phyloP scores from a whole-genome alignment of 2,329 filamentous ascomycete species.

The Hymenoscyphus fraxineus region DNA sequence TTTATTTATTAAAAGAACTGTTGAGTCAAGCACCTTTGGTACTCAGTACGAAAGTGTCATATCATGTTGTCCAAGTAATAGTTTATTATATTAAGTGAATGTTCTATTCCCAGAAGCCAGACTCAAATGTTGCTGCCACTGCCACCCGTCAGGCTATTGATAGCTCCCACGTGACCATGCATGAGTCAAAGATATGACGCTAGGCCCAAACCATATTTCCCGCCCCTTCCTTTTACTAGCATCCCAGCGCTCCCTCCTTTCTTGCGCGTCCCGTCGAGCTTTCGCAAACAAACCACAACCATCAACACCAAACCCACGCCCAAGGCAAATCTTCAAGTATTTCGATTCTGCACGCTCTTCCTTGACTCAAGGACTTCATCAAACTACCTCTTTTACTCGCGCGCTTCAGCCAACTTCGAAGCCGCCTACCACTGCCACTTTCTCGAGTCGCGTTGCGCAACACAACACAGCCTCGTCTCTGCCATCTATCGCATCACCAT shows the following conservation, averaged over 20 bases:
- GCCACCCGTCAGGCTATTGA: background rate
- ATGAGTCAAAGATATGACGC: conserved; percentile 7
- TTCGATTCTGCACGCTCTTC: conserved; percentile 22
- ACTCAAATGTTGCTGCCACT: too few species aligned
- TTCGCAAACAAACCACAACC: conserved; percentile 6
- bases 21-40: too few species aligned
- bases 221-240: conserved; percentile 4
- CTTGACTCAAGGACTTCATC: conserved; percentile 10
- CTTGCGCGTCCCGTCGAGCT: conserved; percentile 5
- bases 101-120: too few species aligned
- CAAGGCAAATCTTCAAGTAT: conserved; percentile 14
- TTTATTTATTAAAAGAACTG: background rate
- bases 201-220: background rate
- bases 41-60: too few species aligned
- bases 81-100: too few species aligned
- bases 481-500: conserved; percentile 25
- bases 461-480: conserved; percentile 27
- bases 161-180: background rate
- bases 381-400: conserved; percentile 12
- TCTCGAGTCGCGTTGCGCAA: conserved; percentile 26
- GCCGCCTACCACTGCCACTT: conserved; percentile 27
- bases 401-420: conserved; percentile 31
- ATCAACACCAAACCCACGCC: conserved; percentile 9
- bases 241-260: background rate
- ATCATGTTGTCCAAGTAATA: too few species aligned